A percentile compares a stretch with the other conserved stretches of the same genome.
These are phyloP conservation scores for Pulveroboletus sp. DNA, from an alignment of 768 basidiomycete species.

Conservation along the genomic window DNA sequence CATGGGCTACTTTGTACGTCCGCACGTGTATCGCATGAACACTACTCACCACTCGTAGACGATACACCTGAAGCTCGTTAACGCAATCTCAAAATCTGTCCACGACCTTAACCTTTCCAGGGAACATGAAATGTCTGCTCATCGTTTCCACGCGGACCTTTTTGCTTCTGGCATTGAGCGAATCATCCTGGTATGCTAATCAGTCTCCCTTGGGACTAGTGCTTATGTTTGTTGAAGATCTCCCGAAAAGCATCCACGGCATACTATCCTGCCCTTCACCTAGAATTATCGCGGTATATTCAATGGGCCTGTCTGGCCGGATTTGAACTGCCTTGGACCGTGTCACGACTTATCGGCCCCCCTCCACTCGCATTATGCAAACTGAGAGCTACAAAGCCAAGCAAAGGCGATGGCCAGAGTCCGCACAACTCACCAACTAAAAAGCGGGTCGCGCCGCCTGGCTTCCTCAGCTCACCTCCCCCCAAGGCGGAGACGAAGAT, in stretches of 20 bases:
- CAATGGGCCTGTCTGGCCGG: slow-evolving; percentile 60
- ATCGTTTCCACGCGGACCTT: slow-evolving; percentile 81
- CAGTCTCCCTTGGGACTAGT: not conserved
- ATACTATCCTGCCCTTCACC: slow-evolving; percentile 93
- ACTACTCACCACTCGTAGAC: slow-evolving; percentile 50
- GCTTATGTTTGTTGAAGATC: slow-evolving; percentile 50
- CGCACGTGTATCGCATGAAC: not conserved
- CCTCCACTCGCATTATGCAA: slow-evolving; percentile 69
- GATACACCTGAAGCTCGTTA: slow-evolving; percentile 83
- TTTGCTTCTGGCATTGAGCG: slow-evolving; percentile 91
- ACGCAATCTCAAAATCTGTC: slow-evolving; percentile 66
- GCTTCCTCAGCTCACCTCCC: slow-evolving; percentile 34
- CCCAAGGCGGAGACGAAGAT: slow-evolving; percentile 47
- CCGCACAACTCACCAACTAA: slow-evolving; percentile 23
- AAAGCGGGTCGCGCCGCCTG: slow-evolving; percentile 19
- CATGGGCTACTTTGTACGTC: slow-evolving; percentile 87
- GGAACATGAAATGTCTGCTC: slow-evolving; percentile 73
- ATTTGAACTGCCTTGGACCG: slow-evolving; percentile 78
- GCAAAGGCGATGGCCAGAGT: slow-evolving; percentile 13
- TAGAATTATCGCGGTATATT: slow-evolving; percentile 90
- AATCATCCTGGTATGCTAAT: slow-evolving; percentile 70
- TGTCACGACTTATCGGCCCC: slow-evolving; percentile 74
- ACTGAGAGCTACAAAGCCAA: slow-evolving; percentile 17
- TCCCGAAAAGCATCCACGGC: slow-evolving; percentile 92
- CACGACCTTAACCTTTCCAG: slow-evolving; percentile 63